Conservation (phyloP, 2,329 filamentous ascomycete genomes). For the Calonectria hawksworthii region DNA sequence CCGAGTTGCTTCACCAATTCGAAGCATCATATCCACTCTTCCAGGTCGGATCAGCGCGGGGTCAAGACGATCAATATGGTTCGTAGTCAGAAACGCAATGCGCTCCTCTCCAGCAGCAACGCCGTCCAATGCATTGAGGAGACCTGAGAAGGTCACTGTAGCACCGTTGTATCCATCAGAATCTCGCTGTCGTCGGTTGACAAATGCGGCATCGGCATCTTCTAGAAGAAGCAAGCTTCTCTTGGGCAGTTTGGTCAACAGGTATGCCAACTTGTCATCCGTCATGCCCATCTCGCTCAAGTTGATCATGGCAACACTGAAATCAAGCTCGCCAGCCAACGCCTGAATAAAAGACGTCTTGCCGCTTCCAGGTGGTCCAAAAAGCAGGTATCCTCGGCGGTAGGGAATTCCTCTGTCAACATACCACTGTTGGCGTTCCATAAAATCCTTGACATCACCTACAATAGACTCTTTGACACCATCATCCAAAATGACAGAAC, state of each 20-base stretch:
- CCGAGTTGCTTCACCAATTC: slow-evolving; percentile 88
- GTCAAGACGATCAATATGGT: slow-evolving; percentile 91
- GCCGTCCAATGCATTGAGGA: slow-evolving; percentile 89
- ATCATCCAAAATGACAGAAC: slow-evolving; percentile 87
- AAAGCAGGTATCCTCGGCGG: slow-evolving; percentile 87
- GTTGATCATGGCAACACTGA: slow-evolving; percentile 93
- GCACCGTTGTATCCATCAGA: slow-evolving; percentile 87
- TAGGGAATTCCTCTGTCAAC: slow-evolving; percentile 96
- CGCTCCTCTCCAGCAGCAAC: slow-evolving; percentile 96
- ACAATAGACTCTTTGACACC: slow-evolving; percentile 88
- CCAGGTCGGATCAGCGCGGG: slow-evolving; percentile 92
- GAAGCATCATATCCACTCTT: slow-evolving; percentile 92
- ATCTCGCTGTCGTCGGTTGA: slow-evolving; percentile 82
- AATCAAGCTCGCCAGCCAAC: slow-evolving; percentile 91
- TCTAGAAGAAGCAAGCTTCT: slow-evolving; percentile 88
- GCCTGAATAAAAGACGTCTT: slow-evolving; percentile 98
- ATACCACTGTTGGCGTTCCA: slow-evolving; percentile 87
- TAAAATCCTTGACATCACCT: slow-evolving; percentile 85
- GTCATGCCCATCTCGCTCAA: slow-evolving; percentile 91
- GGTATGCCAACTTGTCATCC: slow-evolving; percentile 88
- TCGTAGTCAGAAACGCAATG: slow-evolving; percentile 94
- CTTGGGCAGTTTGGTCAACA: slow-evolving; percentile 87
- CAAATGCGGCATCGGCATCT: slow-evolving; percentile 92
- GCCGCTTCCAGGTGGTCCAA: slow-evolving; percentile 90
- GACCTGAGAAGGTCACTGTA: slow-evolving; percentile 93